Base-by-base conservation (phyloP, 2,329 filamentous ascomycete species). In the Xylariaceae sp. region DNA sequence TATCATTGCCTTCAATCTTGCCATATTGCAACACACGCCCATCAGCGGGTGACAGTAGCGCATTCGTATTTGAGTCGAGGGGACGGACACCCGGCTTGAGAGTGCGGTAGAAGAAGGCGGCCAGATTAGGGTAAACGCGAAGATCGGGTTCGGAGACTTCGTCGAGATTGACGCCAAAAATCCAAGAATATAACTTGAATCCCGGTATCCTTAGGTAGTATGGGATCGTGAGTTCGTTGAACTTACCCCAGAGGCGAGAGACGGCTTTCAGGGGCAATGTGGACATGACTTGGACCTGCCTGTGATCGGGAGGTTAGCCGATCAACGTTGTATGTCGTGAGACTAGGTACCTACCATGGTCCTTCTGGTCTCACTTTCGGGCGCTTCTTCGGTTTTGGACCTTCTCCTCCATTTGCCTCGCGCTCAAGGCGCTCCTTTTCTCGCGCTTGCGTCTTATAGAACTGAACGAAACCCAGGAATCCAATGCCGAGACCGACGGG, bases 61-160 rank as follows among this genome's bases (percentile, higher is more conserved):
- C 86, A 57, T 87, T 84, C 1, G 79, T 78, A 52, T 91, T 81
- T 2, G 87, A 80, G 58, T 97, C 89, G 12, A 98, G 73, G 1
- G 90, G 90, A 19, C 93, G 83, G 11, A 77, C 81, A 26, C 90
- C 91, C 4, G 91, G 89, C 64, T 96, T 97, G 45, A 98, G 74
- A 1, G 83, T 89, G 47, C 93, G 88, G 65, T 97, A 98, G 73
- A 98, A 98, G 74, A 98, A 98, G 44, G 91, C 81, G 4, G 91
- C 89, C 31, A 98, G 80, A 61, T 98, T 98, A 16, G 89, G 87
- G 63, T 93, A 98, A 36, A 78, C 79, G 62, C 87, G 89, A 16
- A 98, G 79, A 56, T 98, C 93, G 15, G 84, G 80, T 61, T 98
- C 90, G 24, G 83, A 79, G 15, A 96, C 83, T 68, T 98, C 93